Percentiles rank a stretch among this genome's conserved stretches.
Conservation (phyloP, 129 eudicot species). For the Artemisia argyi region DNA sequence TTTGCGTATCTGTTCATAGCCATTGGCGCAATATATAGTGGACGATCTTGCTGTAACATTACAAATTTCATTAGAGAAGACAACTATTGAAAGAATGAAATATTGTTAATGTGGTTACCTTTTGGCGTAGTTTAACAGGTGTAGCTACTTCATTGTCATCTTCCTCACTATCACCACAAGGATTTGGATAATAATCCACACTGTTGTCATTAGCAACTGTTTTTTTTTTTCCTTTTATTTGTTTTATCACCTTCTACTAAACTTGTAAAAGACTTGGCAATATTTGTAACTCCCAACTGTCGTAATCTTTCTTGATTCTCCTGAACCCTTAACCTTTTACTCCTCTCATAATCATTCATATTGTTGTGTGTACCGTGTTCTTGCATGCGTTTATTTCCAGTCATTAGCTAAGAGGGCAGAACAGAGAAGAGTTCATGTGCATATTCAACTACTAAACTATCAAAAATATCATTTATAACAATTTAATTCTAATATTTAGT, state of each 20-base stretch:
- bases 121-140: background rate
- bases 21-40: constrained; percentile 1
- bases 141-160: background rate
- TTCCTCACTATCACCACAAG: background rate
- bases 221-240: background rate
- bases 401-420: no score
- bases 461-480: no score
- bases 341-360: background rate
- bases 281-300: background rate
- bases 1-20: constrained; percentile 1
- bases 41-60: background rate
- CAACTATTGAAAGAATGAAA: background rate
- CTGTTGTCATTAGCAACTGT: background rate
- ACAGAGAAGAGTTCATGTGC: no score
- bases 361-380: background rate
- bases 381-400: background rate
- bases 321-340: background rate
- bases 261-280: background rate
- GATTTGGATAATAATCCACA: background rate
- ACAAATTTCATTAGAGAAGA: background rate
- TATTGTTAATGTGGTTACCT: background rate
- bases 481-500: no score
- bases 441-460: no score
- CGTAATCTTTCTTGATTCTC: background rate
- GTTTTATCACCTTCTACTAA: background rate